Evolutionary conservation across 805 yeast species (phyloP), one percentile per base, ranked within the genome.

Genomic region (Nakazawaea populi): DNA sequence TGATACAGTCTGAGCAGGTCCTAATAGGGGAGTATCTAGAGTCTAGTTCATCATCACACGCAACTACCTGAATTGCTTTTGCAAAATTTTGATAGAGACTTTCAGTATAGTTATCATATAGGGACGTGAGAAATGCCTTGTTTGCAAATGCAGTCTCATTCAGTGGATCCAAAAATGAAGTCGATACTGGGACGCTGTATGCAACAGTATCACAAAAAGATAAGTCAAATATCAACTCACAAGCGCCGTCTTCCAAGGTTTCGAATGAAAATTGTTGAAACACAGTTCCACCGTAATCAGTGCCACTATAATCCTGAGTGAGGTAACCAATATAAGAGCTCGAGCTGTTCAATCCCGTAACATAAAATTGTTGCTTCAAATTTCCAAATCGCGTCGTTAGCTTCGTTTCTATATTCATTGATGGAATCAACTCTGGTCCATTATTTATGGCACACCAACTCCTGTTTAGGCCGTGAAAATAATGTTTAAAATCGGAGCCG

Each of bases 201-300:
- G 96, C 94, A 28, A 92, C 95, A 44, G 80, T 78, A 32, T 73
- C 65, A 65, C 99, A 92, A 60, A 90, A 90, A 2, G 79, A 82
- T 53, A 92, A 71, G 52, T 80, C 86, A 62, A 79, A 89, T 14
- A 90, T 77, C 46, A 91, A 67, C 53, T 85, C 79, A 64, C 99
- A 92, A 1, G 87, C 77, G 18, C 71, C 69, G 2, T 73, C 62
- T 29, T 64, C 65, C 64, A 78, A 66, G 1, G 89, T 80, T 40
- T 77, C 75, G 53, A 92, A 87, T 37, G 65, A 64, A 41, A 85
- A 75, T 9, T 75, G 75, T 6, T 70, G 64, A 59, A 79, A 87
- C 0, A 87, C 72, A 4, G 81, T 74, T 5, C 95, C 95, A 4
- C 95, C 92, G 36, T 64, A 67, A 8, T 60, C 59, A 3, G 58